Percentiles rank a stretch among this genome's conserved stretches.
These are phyloP conservation scores for Tylopilus vinaceipallidus DNA, from an alignment of 768 basidiomycete species.

Conservation along the genomic window DNA sequence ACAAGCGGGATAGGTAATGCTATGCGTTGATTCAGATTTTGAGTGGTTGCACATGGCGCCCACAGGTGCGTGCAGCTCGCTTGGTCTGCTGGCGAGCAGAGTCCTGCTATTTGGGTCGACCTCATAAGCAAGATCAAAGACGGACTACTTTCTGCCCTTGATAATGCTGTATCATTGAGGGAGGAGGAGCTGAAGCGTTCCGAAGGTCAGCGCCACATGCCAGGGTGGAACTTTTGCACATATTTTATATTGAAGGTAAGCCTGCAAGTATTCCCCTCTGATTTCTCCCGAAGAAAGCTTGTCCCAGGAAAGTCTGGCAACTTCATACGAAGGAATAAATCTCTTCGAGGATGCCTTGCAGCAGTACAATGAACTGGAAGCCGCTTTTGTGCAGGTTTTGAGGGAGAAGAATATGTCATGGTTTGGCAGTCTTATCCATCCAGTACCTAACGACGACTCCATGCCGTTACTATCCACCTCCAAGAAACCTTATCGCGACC, in stretches of 20 bases:
- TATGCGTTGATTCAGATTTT: conserved; percentile 3
- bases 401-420: conserved; percentile 85
- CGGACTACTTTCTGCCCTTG: conserved; percentile 80
- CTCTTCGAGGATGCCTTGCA: conserved; percentile 86
- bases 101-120: conserved; percentile 84
- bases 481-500: conserved; percentile 84
- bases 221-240: conserved; percentile 98
- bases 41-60: conserved; percentile 15
- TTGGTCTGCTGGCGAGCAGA: conserved; percentile 70
- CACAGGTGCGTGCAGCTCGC: conserved; percentile 78
- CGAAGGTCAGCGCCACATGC: conserved; percentile 86
- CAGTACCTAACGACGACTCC: conserved; percentile 71
- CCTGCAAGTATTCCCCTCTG: not conserved
- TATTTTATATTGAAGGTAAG: conserved; percentile 93
- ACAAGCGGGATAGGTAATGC: conserved; percentile 74
- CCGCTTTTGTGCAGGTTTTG: conserved; percentile 69
- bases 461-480: conserved; percentile 71
- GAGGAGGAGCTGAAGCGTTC: conserved; percentile 91
- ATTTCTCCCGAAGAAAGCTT: conserved; percentile 1
- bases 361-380: conserved; percentile 91
- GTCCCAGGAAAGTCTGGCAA: conserved; percentile 86
- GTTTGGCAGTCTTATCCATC: conserved; percentile 85
- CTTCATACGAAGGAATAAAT: conserved; percentile 87
- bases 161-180: conserved; percentile 68
- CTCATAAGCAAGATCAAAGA: conserved; percentile 89